phyloP scores from a whole-genome alignment of 768 basidiomycete species.

The Russula sp. region DNA sequence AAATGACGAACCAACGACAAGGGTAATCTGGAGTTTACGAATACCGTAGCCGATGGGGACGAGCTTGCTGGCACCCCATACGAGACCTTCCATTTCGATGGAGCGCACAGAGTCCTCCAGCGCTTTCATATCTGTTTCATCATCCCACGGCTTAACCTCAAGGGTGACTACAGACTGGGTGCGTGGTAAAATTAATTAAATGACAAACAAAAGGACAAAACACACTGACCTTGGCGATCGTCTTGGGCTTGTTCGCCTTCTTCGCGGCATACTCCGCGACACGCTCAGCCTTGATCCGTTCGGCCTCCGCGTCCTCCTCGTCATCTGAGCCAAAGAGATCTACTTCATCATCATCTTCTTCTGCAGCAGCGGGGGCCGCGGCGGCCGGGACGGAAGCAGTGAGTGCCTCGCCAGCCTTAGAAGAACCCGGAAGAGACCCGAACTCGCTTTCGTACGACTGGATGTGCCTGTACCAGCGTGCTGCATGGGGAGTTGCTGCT shows the following conservation, averaged over 20 bases:
- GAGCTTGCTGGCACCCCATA: slow-evolving; percentile 94
- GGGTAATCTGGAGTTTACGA: slow-evolving; percentile 77
- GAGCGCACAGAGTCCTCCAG: slow-evolving; percentile 82
- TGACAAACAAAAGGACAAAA: neutral
- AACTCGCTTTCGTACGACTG: slow-evolving; percentile 78
- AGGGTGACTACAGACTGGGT: slow-evolving; percentile 91
- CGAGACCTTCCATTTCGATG: slow-evolving; percentile 82
- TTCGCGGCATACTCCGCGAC: slow-evolving; percentile 89
- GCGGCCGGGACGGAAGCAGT: slow-evolving; percentile 45
- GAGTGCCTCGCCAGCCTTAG: slow-evolving; percentile 72
- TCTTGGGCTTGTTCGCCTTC: slow-evolving; percentile 88
- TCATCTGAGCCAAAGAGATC: slow-evolving; percentile 80
- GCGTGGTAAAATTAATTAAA: slow-evolving; percentile 12
- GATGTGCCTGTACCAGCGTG: slow-evolving; percentile 95
- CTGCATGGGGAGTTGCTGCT: slow-evolving; percentile 60
- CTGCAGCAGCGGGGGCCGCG: slow-evolving; percentile 30
- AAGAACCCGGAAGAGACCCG: slow-evolving; percentile 75
- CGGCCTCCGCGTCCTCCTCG: slow-evolving; percentile 44
- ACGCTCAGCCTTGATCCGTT: slow-evolving; percentile 74
- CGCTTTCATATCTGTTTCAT: slow-evolving; percentile 93
- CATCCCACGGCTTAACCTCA: slow-evolving; percentile 99
- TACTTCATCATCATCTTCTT: slow-evolving; percentile 38
- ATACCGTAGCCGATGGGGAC: slow-evolving; percentile 93
- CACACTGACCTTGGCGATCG: slow-evolving; percentile 69
- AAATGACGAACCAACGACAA: slow-evolving; percentile 41